Percentiles rank a stretch among this genome's conserved stretches.
phyloP scores from a whole-genome alignment of 2,329 filamentous ascomycete species.

The Calonectria naviculata region DNA sequence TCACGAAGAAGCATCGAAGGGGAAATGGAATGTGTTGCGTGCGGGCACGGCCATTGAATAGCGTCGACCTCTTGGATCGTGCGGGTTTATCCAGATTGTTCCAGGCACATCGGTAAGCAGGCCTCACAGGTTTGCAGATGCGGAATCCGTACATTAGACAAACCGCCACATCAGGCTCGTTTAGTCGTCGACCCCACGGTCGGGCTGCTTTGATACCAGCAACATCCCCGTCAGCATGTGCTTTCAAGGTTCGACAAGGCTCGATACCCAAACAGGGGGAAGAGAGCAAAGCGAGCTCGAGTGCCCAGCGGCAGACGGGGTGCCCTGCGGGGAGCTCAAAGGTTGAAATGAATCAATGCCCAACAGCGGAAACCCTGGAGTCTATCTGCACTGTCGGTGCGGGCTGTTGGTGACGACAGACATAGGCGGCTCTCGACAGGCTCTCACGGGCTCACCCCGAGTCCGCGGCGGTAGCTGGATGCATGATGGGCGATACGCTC shows the following conservation, averaged over 20 bases:
- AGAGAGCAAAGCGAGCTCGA: not conserved
- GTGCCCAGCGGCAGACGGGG: slow-evolving; percentile 27
- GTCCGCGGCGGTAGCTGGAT: not conserved
- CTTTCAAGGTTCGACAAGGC: not conserved
- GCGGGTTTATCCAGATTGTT: not conserved
- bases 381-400: not conserved
- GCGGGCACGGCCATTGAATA: not conserved
- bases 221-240: slow-evolving; percentile 19
- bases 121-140: slow-evolving; percentile 2
- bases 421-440: slow-evolving; percentile 5
- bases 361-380: slow-evolving; percentile 16
- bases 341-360: slow-evolving; percentile 30
- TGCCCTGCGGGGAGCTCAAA: slow-evolving; percentile 12
- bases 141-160: not conserved
- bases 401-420: not conserved
- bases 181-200: slow-evolving; percentile 21
- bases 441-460: slow-evolving; percentile 8
- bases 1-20: slow-evolving; percentile 1
- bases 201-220: slow-evolving; percentile 27
- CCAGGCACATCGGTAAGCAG: not conserved
- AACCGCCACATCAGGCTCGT: slow-evolving; percentile 31
- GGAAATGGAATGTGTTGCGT: not conserved
- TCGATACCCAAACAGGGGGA: slow-evolving; percentile 19
- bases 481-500: slow-evolving; percentile 27
- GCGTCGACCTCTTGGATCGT: not conserved